Evolutionary conservation across 306 rosid genomes (phyloP).

Genomic region (Geum urbanum): DNA sequence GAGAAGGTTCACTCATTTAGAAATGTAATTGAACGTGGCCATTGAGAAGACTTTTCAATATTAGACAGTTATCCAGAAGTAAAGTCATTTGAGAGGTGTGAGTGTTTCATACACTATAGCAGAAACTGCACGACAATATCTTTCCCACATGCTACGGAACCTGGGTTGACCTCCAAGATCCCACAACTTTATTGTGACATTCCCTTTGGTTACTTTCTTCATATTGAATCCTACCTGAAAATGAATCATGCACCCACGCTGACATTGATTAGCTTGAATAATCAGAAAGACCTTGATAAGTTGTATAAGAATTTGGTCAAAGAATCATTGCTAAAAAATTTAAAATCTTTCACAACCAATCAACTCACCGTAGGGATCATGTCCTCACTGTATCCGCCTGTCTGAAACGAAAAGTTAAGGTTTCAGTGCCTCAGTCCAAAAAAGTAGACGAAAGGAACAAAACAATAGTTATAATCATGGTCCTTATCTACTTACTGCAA

Average conservation of each 20-base stretch:
- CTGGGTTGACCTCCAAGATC: slow-evolving; percentile 98
- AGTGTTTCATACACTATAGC: slow-evolving; percentile 70
- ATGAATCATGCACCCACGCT: slow-evolving; percentile 16
- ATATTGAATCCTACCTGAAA: slow-evolving; percentile 89
- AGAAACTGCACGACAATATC: slow-evolving; percentile 88
- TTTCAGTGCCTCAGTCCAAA: slow-evolving; percentile 18
- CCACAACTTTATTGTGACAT: slow-evolving; percentile 90
- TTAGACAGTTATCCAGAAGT: neutral
- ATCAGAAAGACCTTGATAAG: slow-evolving; percentile 5
- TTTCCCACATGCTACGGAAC: slow-evolving; percentile 98
- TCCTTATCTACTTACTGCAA: slow-evolving; percentile 58
- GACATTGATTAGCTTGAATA: slow-evolving; percentile 15
- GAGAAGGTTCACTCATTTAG: neutral
- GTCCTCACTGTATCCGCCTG: slow-evolving; percentile 95
- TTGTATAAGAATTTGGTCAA: slow-evolving; percentile 12
- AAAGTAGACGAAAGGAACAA: slow-evolving; percentile 11
- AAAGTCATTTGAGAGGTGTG: slow-evolving; percentile 19
- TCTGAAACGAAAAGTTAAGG: slow-evolving; percentile 32
- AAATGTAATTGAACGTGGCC: neutral
- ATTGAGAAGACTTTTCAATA: neutral
- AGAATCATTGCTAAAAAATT: neutral
- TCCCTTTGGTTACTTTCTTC: slow-evolving; percentile 91
- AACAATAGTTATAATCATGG: slow-evolving; percentile 2
- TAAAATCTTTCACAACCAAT: neutral
- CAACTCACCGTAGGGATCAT: slow-evolving; percentile 86